Evolutionary conservation across 108 stramenopile genomes (phyloP), one percentile per base, ranked within the genome.

Genomic region (Conticribra guillardii): DNA sequence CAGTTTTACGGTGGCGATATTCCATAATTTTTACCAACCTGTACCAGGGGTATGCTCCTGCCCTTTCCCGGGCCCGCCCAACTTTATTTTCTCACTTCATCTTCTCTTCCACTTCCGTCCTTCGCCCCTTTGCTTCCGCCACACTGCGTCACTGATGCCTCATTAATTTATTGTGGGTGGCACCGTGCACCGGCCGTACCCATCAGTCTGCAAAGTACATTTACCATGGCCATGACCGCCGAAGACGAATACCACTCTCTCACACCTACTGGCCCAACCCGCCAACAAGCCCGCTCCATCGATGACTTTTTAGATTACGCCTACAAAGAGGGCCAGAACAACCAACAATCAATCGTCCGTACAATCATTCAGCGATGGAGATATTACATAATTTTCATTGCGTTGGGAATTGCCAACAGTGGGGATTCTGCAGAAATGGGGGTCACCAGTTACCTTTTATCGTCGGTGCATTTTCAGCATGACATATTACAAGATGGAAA

Each of bases 371-470:
- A 51, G 8, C 81, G 79, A 63, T 89, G 84, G 84, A 73, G 80
- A 48, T 91, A 87, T 58, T 87, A 86, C 80, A 69, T 85, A 29
- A 82, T 91, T 8, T 77, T 77, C 26, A 45, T 77, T 1, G 76
- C 76, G 0, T 47, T 77, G 46, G 76, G 76, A 2, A 49, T 77
- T 16, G 76, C 76, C 49, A 77, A 77, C 44, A 63, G 60, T 16
- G 68, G 68, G 0, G 76, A 77, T 30, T 69, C 76, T 8, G 67
- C 76, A 22, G 76, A 77, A 54, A 77, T 77, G 68, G 68, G 68
- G 5, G 63, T 54, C 31, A 77, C 55, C 4, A 64, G 27, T n/a
- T 65, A 54, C 46, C 4, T 69, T 2, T 31, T 77, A 27, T 60
- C 67, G 2, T 65, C 63, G 2, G 30, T 31, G 22, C 1, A 26